phyloP scores from a whole-genome alignment of 208 protist species.

The Herpetomonas muscarum region DNA sequence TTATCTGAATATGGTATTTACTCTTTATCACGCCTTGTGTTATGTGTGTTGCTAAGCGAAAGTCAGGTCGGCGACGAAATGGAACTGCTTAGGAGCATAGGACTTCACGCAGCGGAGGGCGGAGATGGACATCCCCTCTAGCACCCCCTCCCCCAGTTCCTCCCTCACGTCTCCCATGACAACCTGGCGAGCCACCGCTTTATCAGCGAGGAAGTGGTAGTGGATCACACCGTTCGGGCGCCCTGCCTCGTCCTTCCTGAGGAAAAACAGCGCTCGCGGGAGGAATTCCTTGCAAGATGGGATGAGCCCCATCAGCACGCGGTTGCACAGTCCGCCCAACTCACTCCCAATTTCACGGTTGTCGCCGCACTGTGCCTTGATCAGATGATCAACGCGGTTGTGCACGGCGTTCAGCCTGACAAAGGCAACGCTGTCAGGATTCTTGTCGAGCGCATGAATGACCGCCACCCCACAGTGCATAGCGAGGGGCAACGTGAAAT shows the following conservation, averaged over 20 bases:
- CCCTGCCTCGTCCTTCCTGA: constrained; percentile 29
- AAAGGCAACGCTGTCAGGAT: constrained; percentile 71
- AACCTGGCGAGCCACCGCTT: constrained; percentile 20
- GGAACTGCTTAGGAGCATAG: constrained; percentile 81
- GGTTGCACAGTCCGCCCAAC: constrained; percentile 71
- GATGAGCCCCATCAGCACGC: constrained; percentile 91
- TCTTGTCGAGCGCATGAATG: constrained; percentile 89
- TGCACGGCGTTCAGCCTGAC: constrained; percentile 72
- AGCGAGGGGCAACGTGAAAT: constrained; percentile 87
- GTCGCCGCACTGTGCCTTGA: constrained; percentile 76
- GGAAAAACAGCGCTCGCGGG: constrained; percentile 68
- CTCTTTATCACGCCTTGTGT: too few species aligned
- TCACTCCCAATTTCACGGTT: constrained; percentile 71
- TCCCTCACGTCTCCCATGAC: constrained; percentile 36
- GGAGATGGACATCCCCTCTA: constrained; percentile 15
- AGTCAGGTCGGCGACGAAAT: constrained; percentile 45
- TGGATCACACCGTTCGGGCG: constrained; percentile 57
- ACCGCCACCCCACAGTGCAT: constrained; percentile 50
- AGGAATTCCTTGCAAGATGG: constrained; percentile 77
- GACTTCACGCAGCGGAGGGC: constrained; percentile 85
- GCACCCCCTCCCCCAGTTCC: constrained; percentile 43
- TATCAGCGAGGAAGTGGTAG: constrained; percentile 87
- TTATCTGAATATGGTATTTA: too few species aligned
- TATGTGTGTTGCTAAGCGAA: constrained; percentile 4
- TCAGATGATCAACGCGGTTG: constrained; percentile 69